phyloP scores from a whole-genome alignment of 2,329 filamentous ascomycete genomes.

The Aspergillus fumigatiaffinis region DNA sequence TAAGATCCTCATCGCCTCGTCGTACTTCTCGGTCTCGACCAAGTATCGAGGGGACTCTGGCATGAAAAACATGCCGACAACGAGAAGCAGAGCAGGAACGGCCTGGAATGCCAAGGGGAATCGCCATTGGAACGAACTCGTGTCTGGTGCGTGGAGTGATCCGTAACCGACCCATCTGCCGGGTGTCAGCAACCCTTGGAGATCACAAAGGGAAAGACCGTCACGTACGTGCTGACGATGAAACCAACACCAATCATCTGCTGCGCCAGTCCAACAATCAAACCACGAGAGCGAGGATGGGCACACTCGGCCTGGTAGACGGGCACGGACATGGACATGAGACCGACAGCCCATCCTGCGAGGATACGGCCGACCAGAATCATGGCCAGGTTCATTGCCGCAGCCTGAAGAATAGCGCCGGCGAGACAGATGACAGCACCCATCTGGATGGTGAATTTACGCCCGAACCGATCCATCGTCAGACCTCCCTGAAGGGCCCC shows the following conservation, averaged over 20 bases:
- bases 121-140: slow-evolving; percentile 33
- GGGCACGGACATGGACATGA: slow-evolving; percentile 51
- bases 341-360: slow-evolving; percentile 47
- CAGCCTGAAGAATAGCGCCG: slow-evolving; percentile 57
- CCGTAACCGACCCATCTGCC: slow-evolving; percentile 47
- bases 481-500: slow-evolving; percentile 53
- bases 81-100: slow-evolving; percentile 39
- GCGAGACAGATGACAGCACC: slow-evolving; percentile 56
- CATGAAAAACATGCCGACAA: slow-evolving; percentile 30
- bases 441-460: slow-evolving; percentile 57
- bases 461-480: slow-evolving; percentile 60
- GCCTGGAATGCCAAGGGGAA: slow-evolving; percentile 35
- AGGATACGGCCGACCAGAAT: slow-evolving; percentile 54
- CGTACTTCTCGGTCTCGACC: slow-evolving; percentile 43
- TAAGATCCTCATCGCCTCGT: slow-evolving; percentile 48
- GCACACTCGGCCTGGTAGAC: slow-evolving; percentile 63
- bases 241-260: slow-evolving; percentile 45
- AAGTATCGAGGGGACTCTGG: slow-evolving; percentile 35
- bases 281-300: slow-evolving; percentile 54
- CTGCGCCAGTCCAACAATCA: slow-evolving; percentile 41
- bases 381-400: slow-evolving; percentile 55
- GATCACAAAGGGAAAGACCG: neutral
- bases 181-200: slow-evolving; percentile 9
- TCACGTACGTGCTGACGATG: slow-evolving; percentile 39
- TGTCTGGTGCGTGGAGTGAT: slow-evolving; percentile 34